These are phyloP conservation scores for Apiosordaria backusii DNA, from an alignment of 495 filamentous ascomycete genomes.

Conservation along the genomic window DNA sequence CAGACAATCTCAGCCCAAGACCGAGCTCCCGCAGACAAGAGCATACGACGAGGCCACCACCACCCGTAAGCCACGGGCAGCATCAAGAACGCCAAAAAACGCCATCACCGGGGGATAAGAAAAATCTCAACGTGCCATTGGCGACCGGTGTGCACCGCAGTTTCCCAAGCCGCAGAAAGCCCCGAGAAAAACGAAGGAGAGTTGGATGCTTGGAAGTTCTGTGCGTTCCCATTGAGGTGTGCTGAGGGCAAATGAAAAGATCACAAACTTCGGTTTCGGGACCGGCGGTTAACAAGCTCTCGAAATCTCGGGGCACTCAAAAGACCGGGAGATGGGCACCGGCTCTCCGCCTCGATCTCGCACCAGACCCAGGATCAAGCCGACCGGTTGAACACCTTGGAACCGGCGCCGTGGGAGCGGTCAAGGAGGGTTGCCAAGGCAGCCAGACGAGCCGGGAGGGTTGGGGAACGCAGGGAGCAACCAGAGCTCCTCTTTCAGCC, in stretches of 20 bases:
- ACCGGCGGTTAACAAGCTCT: neutral
- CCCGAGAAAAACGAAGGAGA: neutral
- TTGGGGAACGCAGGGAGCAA: neutral
- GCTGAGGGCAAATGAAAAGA: neutral
- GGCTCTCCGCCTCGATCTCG: neutral
- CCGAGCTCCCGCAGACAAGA: neutral
- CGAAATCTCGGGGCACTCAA: neutral
- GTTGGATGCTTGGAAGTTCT: neutral
- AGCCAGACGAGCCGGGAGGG: too few relatives aligned
- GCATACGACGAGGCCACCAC: neutral
- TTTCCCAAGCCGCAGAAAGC: neutral
- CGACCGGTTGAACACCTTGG: too few relatives aligned
- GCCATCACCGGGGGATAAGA: neutral
- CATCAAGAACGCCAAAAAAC: neutral
- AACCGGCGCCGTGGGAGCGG: neutral
- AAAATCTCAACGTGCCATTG: neutral
- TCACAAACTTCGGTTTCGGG: neutral
- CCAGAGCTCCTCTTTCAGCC: too few relatives aligned
- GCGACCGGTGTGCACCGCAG: neutral
- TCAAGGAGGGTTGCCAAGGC: neutral
- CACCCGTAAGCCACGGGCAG: neutral
- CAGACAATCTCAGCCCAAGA: conserved; percentile 5
- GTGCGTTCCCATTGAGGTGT: too few relatives aligned
- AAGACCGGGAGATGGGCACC: neutral
- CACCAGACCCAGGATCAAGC: neutral